Percentiles rank a stretch among this genome's conserved stretches.
phyloP scores from a whole-genome alignment of 768 basidiomycete genomes.

The Udeniomyces megalosporus region DNA sequence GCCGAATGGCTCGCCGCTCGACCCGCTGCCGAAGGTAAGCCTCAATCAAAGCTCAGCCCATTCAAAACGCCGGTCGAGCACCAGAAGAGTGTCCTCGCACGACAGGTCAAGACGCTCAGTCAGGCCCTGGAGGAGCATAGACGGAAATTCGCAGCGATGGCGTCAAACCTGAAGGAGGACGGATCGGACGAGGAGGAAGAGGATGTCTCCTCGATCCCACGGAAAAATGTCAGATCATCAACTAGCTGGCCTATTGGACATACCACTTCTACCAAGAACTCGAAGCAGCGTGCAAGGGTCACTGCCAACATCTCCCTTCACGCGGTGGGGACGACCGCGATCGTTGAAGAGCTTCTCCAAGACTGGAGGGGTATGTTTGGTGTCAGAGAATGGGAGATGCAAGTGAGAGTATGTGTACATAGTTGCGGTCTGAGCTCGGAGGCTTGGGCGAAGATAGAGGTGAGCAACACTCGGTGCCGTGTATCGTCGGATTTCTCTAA shows the following conservation, averaged over 20 bases:
- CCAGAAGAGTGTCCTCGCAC: constrained; percentile 58
- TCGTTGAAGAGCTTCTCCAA: too few species aligned
- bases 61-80: constrained; percentile 50
- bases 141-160: too few species aligned
- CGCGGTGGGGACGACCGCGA: too few species aligned
- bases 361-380: too few species aligned
- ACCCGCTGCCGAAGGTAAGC: background rate
- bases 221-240: constrained; percentile 42
- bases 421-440: too few species aligned
- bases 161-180: too few species aligned
- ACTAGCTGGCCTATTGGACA: constrained; percentile 36
- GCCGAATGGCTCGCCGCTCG: background rate
- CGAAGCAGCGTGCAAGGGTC: too few species aligned
- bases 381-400: too few species aligned
- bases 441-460: constrained; percentile 69
- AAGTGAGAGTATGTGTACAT: too few species aligned
- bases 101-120: constrained; percentile 50
- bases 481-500: background rate
- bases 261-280: constrained; percentile 63
- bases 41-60: too few species aligned
- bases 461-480: constrained; percentile 25
- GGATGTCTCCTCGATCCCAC: constrained; percentile 43
- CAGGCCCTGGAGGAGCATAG: constrained; percentile 50
- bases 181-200: too few species aligned
- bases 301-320: too few species aligned